Percentiles rank a stretch among this genome's conserved stretches.
Evolutionary conservation across 169 alveolate genomes (phyloP).

Genomic region (Cyclospora cayetanensis): DNA sequence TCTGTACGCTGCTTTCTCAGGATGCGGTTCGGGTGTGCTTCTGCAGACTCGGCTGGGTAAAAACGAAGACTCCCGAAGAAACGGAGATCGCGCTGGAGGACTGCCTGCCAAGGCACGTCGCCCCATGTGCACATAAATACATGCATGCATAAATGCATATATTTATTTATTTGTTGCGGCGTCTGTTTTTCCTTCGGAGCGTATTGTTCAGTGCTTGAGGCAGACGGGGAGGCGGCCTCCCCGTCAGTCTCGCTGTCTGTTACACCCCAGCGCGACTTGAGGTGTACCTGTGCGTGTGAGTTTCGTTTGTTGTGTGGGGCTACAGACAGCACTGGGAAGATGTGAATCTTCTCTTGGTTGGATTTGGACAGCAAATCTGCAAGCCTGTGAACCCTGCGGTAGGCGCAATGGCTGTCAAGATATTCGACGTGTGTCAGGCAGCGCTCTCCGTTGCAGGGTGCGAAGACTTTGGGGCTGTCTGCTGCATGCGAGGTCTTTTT

Average conservation of each 20-base stretch:
- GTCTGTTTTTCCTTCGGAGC: neutral
- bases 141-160: neutral
- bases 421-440: no score
- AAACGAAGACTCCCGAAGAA: constrained; percentile 92
- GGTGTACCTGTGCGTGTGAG: no score
- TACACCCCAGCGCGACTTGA: no score
- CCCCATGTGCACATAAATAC: neutral
- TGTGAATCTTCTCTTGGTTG: constrained; percentile 92
- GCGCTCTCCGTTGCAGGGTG: no score
- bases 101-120: constrained; percentile 83
- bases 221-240: no score
- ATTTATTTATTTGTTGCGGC: neutral
- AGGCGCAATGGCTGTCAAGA: no score
- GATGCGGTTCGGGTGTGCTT: neutral
- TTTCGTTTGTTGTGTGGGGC: neutral
- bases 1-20: no score
- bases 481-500: no score
- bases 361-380: constrained; percentile 96
- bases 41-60: constrained; percentile 91
- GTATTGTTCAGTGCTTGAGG: no score
- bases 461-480: no score
- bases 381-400: constrained; percentile 80
- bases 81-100: constrained; percentile 90
- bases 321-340: constrained; percentile 88
- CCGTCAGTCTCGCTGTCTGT: no score